Evolutionary conservation across 768 basidiomycete genomes (phyloP).

Genomic region (Pisolithus marmoratus): DNA sequence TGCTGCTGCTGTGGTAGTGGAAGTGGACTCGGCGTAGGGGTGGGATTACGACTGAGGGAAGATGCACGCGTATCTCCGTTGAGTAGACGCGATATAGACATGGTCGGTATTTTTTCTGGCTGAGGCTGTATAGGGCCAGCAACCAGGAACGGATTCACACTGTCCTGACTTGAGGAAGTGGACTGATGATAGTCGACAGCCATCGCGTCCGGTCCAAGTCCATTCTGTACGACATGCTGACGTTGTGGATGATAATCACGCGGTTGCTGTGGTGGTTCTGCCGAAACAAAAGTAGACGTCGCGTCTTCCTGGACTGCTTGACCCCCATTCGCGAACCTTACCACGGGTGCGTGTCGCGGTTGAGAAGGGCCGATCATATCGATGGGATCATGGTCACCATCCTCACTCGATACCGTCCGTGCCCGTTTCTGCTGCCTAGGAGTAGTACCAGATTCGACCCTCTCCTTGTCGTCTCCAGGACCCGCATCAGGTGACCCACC

Average conservation of each 20-base stretch:
- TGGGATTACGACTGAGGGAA: not conserved
- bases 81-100: conserved; percentile 18
- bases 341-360: conserved; percentile 31
- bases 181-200: conserved; percentile 29
- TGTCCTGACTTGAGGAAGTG: conserved; percentile 26
- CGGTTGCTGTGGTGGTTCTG: conserved; percentile 4
- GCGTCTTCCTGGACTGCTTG: conserved; percentile 11
- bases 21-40: not conserved
- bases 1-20: conserved; percentile 9
- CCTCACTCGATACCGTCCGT: conserved; percentile 38
- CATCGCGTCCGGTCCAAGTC: conserved; percentile 24
- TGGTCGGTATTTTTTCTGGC: conserved; percentile 13
- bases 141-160: conserved; percentile 48
- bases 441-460: conserved; percentile 36
- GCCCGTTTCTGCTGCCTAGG: conserved; percentile 51
- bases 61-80: conserved; percentile 16
- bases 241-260: not conserved
- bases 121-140: conserved; percentile 38
- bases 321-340: conserved; percentile 46
- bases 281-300: conserved; percentile 1
- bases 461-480: conserved; percentile 32
- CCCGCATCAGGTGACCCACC: conserved; percentile 39
- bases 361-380: conserved; percentile 33
- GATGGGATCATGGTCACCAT: conserved; percentile 46
- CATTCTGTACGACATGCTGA: not conserved